These are phyloP conservation scores for Tranzscheliella williamsii DNA, from an alignment of 1,284 basidiomycete species.

Conservation along the genomic window DNA sequence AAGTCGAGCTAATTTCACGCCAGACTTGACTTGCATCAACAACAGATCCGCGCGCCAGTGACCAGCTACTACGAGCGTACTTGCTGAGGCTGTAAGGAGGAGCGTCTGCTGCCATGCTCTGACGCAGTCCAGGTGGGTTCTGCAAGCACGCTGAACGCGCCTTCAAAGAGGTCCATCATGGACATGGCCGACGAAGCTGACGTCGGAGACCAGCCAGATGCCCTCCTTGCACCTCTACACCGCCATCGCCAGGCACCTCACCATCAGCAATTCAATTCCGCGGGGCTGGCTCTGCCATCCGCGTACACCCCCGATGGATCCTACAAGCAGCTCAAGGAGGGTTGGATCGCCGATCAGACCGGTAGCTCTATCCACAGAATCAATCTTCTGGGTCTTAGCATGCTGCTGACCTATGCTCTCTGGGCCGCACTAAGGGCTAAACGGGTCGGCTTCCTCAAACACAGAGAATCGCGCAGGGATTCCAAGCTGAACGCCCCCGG, in stretches of 20 bases:
- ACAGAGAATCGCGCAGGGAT: background rate
- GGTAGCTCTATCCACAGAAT: constrained; percentile 77
- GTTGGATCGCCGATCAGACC: constrained; percentile 78
- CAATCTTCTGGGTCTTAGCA: constrained; percentile 73
- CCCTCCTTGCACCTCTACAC: constrained; percentile 11
- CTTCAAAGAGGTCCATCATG: too few species aligned
- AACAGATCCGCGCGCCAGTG: too few species aligned
- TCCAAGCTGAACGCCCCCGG: background rate
- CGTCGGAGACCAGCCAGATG: constrained; percentile 12
- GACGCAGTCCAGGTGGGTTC: too few species aligned
- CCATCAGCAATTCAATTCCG: background rate
- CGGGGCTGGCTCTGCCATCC: background rate
- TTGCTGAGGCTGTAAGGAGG: too few species aligned
- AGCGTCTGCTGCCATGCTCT: too few species aligned
- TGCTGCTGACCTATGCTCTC: constrained; percentile 68
- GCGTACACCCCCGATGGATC: background rate
- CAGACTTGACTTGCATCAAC: too few species aligned
- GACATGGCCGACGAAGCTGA: too few species aligned
- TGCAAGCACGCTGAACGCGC: too few species aligned
- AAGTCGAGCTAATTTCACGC: too few species aligned
- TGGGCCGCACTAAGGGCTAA: constrained; percentile 11
- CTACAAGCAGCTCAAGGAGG: constrained; percentile 84
- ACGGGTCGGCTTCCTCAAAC: constrained; percentile 12
- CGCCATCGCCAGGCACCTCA: constrained; percentile 11
- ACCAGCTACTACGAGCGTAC: too few species aligned